These are phyloP conservation scores for Citrus cavaleriei DNA, from an alignment of 345 rosid genomes.

Conservation along the genomic window DNA sequence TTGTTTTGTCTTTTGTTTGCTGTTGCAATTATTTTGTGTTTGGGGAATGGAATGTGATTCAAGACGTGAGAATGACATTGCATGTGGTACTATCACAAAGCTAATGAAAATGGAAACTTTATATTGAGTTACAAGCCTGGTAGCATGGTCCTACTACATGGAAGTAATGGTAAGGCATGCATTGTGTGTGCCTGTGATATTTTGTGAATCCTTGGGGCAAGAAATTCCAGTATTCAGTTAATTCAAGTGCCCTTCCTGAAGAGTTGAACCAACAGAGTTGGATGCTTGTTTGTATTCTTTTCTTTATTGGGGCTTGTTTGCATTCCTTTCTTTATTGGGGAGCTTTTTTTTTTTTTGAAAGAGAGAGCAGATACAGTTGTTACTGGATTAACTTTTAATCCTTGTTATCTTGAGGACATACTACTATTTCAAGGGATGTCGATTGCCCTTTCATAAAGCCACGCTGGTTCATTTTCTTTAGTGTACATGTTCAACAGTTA, in stretches of 20 bases:
- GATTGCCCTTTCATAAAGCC: neutral
- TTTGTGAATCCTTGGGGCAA: neutral
- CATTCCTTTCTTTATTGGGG: too few relatives aligned
- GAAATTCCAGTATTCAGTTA: neutral
- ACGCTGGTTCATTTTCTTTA: neutral
- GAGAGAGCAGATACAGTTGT: neutral
- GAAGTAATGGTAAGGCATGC: neutral
- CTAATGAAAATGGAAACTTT: neutral
- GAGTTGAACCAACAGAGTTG: neutral
- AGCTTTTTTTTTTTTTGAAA: too few relatives aligned
- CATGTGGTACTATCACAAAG: neutral
- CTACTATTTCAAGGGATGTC: neutral
- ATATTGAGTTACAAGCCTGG: neutral
- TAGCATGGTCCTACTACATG: neutral
- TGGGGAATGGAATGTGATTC: neutral
- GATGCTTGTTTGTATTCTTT: neutral
- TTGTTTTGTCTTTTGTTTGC: neutral
- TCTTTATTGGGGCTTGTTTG: neutral
- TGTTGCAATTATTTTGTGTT: neutral
- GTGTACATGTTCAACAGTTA: neutral
- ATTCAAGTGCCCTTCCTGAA: neutral
- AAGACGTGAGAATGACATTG: neutral
- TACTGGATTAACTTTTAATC: neutral
- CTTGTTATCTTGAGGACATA: neutral
- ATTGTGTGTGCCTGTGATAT: neutral